phyloP scores from a whole-genome alignment of 768 basidiomycete genomes.

The Candolleomyces efflorescens region DNA sequence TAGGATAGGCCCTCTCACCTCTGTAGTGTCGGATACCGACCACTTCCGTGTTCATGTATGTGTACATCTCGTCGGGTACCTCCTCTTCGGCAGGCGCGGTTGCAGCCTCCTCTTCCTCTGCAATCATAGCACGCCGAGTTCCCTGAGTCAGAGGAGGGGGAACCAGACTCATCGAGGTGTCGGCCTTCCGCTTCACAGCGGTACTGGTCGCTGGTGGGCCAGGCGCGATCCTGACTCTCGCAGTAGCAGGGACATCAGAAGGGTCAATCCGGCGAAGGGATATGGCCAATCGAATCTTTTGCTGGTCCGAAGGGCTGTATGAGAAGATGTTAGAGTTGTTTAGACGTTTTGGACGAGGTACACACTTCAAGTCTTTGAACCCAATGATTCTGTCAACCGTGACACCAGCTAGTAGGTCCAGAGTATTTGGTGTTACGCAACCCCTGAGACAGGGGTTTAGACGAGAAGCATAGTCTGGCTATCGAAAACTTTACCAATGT shows the following conservation, averaged over 20 bases:
- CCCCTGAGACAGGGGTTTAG: conserved; percentile 42
- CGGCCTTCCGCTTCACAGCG: conserved; percentile 37
- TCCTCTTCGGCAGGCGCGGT: conserved; percentile 27
- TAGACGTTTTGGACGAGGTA: background rate
- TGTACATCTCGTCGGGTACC: conserved; percentile 62
- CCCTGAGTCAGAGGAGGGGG: conserved; percentile 1
- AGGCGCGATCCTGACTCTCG: conserved; percentile 20
- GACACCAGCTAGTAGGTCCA: conserved; percentile 43
- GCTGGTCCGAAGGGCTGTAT: conserved; percentile 54
- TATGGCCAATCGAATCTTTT: conserved; percentile 58
- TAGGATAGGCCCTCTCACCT: conserved; percentile 32
- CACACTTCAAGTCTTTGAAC: conserved; percentile 50
- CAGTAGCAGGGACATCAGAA: conserved; percentile 49
- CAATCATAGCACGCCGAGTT: conserved; percentile 22
- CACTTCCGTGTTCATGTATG: conserved; percentile 52
- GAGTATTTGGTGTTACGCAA: conserved; percentile 60
- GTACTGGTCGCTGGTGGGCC: conserved; percentile 17
- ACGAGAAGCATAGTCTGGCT: background rate
- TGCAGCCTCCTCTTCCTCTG: conserved; percentile 30
- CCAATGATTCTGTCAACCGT: conserved; percentile 43
- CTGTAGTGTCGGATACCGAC: conserved; percentile 85
- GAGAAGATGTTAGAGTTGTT: background rate
- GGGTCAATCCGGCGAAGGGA: conserved; percentile 50
- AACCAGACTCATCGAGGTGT: background rate
- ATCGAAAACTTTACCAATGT: conserved; percentile 53